A percentile compares a stretch with the other conserved stretches of the same genome.
phyloP scores from a whole-genome alignment of 176 grass and related monocot genomes.

The Rhipidocladum racemiflorum region DNA sequence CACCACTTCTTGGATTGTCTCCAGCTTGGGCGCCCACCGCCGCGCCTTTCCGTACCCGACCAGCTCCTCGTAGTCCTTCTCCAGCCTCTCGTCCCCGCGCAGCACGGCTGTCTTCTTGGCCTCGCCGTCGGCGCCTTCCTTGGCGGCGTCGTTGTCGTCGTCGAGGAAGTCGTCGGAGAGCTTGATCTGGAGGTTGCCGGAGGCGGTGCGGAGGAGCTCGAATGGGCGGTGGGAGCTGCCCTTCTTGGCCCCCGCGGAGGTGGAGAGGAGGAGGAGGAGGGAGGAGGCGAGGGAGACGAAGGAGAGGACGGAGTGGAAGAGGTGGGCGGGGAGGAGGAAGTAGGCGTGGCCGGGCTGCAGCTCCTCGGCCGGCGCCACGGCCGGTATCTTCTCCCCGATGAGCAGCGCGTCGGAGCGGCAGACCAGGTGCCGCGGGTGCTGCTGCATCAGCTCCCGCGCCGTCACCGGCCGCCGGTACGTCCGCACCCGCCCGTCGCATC shows the following conservation, averaged over 20 bases:
- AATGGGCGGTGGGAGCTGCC: constrained; percentile 45
- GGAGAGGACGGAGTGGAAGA: constrained; percentile 88
- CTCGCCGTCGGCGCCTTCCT: not conserved
- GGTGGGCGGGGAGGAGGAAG: constrained; percentile 78
- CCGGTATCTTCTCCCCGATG: constrained; percentile 76
- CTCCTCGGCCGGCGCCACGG: constrained; percentile 42
- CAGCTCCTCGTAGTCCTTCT: constrained; percentile 85
- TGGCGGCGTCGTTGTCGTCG: not conserved
- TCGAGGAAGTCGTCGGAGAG: constrained; percentile 74
- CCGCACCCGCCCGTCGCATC: constrained; percentile 53
- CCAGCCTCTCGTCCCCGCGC: constrained; percentile 46
- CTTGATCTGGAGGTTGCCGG: constrained; percentile 71
- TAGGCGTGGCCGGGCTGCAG: constrained; percentile 73
- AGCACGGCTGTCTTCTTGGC: constrained; percentile 18
- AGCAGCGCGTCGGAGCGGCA: constrained; percentile 85
- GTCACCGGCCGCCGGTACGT: constrained; percentile 59
- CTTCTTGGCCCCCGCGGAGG: not conserved
- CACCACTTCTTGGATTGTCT: constrained; percentile 46
- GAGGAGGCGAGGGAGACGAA: constrained; percentile 86
- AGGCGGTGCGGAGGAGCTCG: constrained; percentile 62
- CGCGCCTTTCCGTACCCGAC: constrained; percentile 49
- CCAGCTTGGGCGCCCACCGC: constrained; percentile 66
- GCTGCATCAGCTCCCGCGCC: constrained; percentile 75
- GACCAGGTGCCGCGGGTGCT: constrained; percentile 75
- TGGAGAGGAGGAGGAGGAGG: constrained; percentile 28